Conservation (phyloP, 2,329 filamentous ascomycete genomes). For the Fusarium bactridioides region DNA sequence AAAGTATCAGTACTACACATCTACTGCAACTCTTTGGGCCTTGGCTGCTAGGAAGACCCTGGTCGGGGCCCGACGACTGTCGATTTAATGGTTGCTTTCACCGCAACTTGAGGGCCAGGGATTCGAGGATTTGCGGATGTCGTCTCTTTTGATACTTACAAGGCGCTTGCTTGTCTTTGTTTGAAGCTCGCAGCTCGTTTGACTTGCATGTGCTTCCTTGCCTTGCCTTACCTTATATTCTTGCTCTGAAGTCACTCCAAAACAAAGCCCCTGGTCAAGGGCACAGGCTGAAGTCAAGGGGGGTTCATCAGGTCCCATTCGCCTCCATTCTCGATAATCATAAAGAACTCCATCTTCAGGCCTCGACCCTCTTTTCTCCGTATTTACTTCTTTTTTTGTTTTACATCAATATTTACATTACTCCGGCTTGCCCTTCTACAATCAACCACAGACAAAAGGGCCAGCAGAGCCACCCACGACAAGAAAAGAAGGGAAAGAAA, state of each 20-base stretch:
- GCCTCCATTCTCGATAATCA: slow-evolving; percentile 8
- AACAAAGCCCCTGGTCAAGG: not conserved
- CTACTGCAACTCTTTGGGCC: slow-evolving; percentile 2
- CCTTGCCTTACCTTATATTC: not conserved
- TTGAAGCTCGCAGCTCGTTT: not conserved
- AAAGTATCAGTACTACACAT: not conserved
- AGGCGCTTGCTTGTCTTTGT: not conserved
- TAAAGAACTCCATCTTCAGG: slow-evolving; percentile 8
- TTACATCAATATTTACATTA: not conserved
- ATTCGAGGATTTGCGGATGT: slow-evolving; percentile 20
- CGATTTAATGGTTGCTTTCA: slow-evolving; percentile 39
- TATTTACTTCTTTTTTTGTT: not conserved
- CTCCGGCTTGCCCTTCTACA: slow-evolving; percentile 1
- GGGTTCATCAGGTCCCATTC: not conserved
- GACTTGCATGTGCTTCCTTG: slow-evolving; percentile 11
- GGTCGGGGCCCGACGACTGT: slow-evolving; percentile 26
- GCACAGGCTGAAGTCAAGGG: not conserved
- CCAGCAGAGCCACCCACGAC: slow-evolving; percentile 14
- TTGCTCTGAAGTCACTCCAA: not conserved
- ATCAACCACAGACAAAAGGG: not conserved
- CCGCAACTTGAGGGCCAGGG: slow-evolving; percentile 41
- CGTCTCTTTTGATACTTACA: slow-evolving; percentile 23
- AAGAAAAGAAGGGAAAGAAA: not conserved
- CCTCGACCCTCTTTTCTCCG: slow-evolving; percentile 22
- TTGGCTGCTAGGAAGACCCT: slow-evolving; percentile 37